Base-by-base conservation (phyloP, 768 basidiomycete species). In the Trametes cingulata region DNA sequence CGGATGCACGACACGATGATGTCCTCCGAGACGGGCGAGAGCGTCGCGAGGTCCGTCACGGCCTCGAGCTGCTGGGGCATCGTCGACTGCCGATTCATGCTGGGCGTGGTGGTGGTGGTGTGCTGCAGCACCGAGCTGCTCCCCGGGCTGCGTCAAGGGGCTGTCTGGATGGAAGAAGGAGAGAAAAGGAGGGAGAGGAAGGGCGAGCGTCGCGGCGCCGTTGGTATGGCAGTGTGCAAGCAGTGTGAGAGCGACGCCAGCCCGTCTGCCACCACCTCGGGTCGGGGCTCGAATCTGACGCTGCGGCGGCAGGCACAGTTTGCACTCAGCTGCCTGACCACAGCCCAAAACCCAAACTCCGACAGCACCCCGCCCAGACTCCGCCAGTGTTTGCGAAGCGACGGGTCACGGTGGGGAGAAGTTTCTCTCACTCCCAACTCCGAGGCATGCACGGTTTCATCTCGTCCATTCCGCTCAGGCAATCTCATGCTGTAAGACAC, bases 1-100 rank as follows among this genome's bases (percentile, higher is more conserved):
- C 93, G 87, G 61, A 95, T 82, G 67, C 89, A 89, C 61, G 90
- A 82, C 59, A 92, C 90, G 72, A 95, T 85, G 71, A 87, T 80
- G 72, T 95, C 93, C 78, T 95, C 93, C 13, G 88, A 86, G 63
- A 90, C 72, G 36, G 85, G 75, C 2, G 86, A 77, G 56, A 93
- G 81, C 43, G 76, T 74, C 22, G 87, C 75, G 70, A 94, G 85
- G 83, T 93, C 88, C 15, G 77, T 79, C 61, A 85, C 80, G 59
- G 80, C 82, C 78, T 90, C 91, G 65, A 92, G 83, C 71, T 84
- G 86, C 71, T 87, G 85, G 70, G 87, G 86, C 73, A 79, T 73
- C 62, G 79, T 75, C 52, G 80, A 78, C 74, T 77, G 80, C 71
- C 80, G 75, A 61, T 77, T 81, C 72, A 74, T 74, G 65, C 59